Conservation (phyloP, 1,284 basidiomycete genomes). For the Phylloporus sp. region DNA sequence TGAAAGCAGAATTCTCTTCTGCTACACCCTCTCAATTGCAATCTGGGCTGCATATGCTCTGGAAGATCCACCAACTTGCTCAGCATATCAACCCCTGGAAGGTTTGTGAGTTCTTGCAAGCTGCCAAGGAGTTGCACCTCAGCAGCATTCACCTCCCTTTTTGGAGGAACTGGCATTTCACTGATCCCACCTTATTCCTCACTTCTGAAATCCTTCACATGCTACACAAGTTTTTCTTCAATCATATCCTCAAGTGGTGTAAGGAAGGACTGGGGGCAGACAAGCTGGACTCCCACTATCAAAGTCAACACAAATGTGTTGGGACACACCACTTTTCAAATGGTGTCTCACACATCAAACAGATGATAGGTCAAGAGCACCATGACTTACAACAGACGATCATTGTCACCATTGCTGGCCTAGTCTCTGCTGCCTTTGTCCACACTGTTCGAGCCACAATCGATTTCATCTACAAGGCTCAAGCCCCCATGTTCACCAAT, state of each 20-base stretch:
- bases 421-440: background rate
- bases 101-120: too few relatives aligned
- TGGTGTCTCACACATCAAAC: constrained; percentile 1
- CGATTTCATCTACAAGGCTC: too few relatives aligned
- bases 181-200: too few relatives aligned
- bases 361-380: constrained; percentile 1
- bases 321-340: constrained; percentile 5
- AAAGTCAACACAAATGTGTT: constrained; percentile 9
- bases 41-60: too few relatives aligned
- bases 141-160: too few relatives aligned
- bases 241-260: constrained; percentile 14
- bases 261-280: background rate
- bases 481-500: too few relatives aligned
- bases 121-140: too few relatives aligned
- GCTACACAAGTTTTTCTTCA: background rate
- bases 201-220: background rate
- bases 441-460: background rate
- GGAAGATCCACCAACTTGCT: too few relatives aligned
- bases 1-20: too few relatives aligned
- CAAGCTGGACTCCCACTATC: constrained; percentile 5
- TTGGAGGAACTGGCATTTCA: too few relatives aligned
- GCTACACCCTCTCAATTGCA: too few relatives aligned
- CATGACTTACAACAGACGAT: constrained; percentile 7
- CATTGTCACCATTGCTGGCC: constrained; percentile 1
- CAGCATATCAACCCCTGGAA: too few relatives aligned